Percentiles rank a stretch among this genome's conserved stretches.
phyloP scores from a whole-genome alignment of 345 rosid genomes.

The Lumnitzera racemosa region DNA sequence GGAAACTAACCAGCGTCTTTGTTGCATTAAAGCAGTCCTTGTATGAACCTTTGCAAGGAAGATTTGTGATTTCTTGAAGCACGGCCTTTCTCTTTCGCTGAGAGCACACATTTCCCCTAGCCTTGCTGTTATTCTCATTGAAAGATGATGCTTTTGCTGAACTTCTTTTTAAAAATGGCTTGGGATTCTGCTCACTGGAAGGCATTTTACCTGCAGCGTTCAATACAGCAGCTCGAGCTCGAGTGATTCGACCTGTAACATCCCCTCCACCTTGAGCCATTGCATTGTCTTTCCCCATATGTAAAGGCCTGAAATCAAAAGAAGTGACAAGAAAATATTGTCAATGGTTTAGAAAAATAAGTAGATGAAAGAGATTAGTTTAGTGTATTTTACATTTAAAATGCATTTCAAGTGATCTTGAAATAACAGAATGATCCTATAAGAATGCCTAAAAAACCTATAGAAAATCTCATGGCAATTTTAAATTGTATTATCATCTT shows the following conservation, averaged over 20 bases:
- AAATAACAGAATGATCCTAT: too few relatives aligned
- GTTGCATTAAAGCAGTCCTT: slow-evolving; percentile 43
- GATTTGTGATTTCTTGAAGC: slow-evolving; percentile 70
- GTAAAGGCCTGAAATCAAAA: slow-evolving; percentile 14
- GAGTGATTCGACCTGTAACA: slow-evolving; percentile 52
- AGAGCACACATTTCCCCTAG: slow-evolving; percentile 15
- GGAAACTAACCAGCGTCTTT: slow-evolving; percentile 42
- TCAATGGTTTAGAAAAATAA: too few relatives aligned
- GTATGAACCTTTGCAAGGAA: slow-evolving; percentile 33
- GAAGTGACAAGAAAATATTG: neutral
- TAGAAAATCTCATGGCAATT: too few relatives aligned
- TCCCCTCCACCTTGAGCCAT: slow-evolving; percentile 23
- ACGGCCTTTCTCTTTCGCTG: slow-evolving; percentile 55
- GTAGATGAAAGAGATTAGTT: too few relatives aligned
- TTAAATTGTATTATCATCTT: too few relatives aligned
- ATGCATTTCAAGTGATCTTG: too few relatives aligned
- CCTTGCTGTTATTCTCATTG: slow-evolving; percentile 36
- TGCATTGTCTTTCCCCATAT: slow-evolving; percentile 50
- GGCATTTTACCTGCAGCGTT: slow-evolving; percentile 24
- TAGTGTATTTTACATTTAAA: too few relatives aligned
- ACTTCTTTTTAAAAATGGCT: slow-evolving; percentile 17
- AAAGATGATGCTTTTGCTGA: slow-evolving; percentile 42
- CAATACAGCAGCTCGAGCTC: slow-evolving; percentile 58
- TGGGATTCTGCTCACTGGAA: slow-evolving; percentile 26
- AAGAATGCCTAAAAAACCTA: too few relatives aligned